A percentile compares a stretch with the other conserved stretches of the same genome.
Evolutionary conservation across 2,329 filamentous ascomycete genomes (phyloP).

Genomic region (Colletotrichum echinochloae): DNA sequence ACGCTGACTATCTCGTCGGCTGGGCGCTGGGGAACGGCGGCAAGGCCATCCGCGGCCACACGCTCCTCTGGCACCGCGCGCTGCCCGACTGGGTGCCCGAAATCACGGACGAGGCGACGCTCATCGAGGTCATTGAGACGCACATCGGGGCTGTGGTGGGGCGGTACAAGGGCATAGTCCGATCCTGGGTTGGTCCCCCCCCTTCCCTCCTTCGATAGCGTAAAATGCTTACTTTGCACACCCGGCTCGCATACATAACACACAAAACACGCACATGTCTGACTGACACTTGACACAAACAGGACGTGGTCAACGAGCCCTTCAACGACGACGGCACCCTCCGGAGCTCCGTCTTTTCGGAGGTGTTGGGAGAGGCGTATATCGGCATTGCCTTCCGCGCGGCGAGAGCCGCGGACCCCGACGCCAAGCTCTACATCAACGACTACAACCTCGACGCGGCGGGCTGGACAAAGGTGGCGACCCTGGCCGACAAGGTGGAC

Average conservation of each 20-base stretch:
- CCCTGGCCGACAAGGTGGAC: conserved; percentile 69
- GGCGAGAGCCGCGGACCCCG: conserved; percentile 73
- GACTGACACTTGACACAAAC: too few species aligned
- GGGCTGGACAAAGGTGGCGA: conserved; percentile 67
- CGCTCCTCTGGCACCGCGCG: conserved; percentile 73
- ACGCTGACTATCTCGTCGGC: conserved; percentile 70
- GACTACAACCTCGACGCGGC: conserved; percentile 76
- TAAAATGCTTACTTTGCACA: background rate
- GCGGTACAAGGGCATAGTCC: conserved; percentile 72
- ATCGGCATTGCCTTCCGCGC: conserved; percentile 77
- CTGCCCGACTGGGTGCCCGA: conserved; percentile 69
- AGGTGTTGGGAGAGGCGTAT: conserved; percentile 76
- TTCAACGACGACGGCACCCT: conserved; percentile 71
- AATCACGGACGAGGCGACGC: conserved; percentile 63
- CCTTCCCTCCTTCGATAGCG: background rate
- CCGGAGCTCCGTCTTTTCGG: conserved; percentile 72
- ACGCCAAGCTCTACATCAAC: conserved; percentile 80
- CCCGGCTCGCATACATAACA: background rate
- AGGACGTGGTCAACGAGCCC: conserved; percentile 75
- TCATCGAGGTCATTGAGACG: conserved; percentile 68
- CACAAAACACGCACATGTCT: too few species aligned
- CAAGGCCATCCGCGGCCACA: conserved; percentile 73
- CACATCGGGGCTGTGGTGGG: conserved; percentile 70
- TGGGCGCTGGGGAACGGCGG: conserved; percentile 66
- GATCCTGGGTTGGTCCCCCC: conserved; percentile 59